Conservation (phyloP, 1,139 yeast species). For the Pichia norvegensis region DNA sequence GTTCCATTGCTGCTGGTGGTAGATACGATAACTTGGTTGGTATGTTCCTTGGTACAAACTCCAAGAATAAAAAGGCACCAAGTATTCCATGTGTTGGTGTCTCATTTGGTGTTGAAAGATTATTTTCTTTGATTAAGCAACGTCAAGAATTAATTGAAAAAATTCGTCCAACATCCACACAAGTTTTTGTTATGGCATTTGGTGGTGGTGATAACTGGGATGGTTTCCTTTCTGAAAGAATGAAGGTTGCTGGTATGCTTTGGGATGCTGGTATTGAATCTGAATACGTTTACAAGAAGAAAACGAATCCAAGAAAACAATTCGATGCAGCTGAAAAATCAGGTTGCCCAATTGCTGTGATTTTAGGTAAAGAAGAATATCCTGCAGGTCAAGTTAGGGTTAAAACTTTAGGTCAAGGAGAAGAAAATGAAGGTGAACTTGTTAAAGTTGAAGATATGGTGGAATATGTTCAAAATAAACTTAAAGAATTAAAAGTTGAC, state of each 20-base stretch:
- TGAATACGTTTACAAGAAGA: slow-evolving; percentile 84
- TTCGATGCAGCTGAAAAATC: slow-evolving; percentile 95
- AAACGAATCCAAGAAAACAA: slow-evolving; percentile 91
- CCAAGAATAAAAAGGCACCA: slow-evolving; percentile 62
- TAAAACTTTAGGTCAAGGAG: slow-evolving; percentile 82
- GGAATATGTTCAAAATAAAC: slow-evolving; percentile 45
- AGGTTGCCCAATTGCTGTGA: slow-evolving; percentile 86
- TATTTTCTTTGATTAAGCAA: slow-evolving; percentile 81
- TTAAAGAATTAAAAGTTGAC: slow-evolving; percentile 36
- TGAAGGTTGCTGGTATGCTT: slow-evolving; percentile 69
- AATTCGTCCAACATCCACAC: slow-evolving; percentile 78
- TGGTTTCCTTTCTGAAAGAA: slow-evolving; percentile 86
- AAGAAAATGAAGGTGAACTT: slow-evolving; percentile 80
- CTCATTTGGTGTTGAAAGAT: slow-evolving; percentile 92
- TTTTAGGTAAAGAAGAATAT: slow-evolving; percentile 90
- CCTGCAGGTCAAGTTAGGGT: slow-evolving; percentile 69
- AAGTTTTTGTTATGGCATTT: slow-evolving; percentile 93
- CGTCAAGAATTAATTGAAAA: slow-evolving; percentile 48
- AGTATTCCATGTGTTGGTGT: slow-evolving; percentile 96
- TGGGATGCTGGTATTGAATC: slow-evolving; percentile 89
- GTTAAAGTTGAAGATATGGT: slow-evolving; percentile 56
- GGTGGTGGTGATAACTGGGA: slow-evolving; percentile 97
- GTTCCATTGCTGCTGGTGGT: slow-evolving; percentile 98
- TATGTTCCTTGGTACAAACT: slow-evolving; percentile 70
- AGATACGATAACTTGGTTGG: slow-evolving; percentile 94